A percentile compares a stretch with the other conserved stretches of the same genome.
These are phyloP conservation scores for Xylariales sp. DNA, from an alignment of 2,329 filamentous ascomycete genomes.

Conservation along the genomic window DNA sequence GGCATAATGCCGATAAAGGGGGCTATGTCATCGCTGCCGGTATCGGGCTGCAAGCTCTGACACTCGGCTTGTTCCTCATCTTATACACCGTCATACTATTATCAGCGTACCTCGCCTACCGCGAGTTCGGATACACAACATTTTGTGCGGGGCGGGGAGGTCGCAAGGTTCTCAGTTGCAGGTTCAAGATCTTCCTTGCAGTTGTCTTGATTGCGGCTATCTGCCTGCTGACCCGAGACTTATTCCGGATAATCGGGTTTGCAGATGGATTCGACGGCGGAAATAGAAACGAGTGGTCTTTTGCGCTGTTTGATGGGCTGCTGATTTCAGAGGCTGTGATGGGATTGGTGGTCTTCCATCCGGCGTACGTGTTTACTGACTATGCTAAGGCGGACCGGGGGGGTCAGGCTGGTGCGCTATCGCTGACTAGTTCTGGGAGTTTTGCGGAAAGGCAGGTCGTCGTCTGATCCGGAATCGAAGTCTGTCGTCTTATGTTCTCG, in stretches of 20 bases:
- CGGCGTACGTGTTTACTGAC: slow-evolving; percentile 13
- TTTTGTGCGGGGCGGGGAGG: slow-evolving; percentile 22
- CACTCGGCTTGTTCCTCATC: slow-evolving; percentile 18
- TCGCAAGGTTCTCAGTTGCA: slow-evolving; percentile 19
- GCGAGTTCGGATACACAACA: slow-evolving; percentile 23
- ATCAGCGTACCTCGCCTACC: slow-evolving; percentile 17
- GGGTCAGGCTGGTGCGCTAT: background rate
- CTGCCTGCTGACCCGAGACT: slow-evolving; percentile 21
- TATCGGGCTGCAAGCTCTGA: slow-evolving; percentile 20
- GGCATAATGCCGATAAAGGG: slow-evolving; percentile 13
- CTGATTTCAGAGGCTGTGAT: slow-evolving; percentile 24
- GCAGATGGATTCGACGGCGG: slow-evolving; percentile 20
- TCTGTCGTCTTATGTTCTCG: no score
- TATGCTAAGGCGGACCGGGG: background rate
- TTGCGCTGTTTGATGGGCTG: slow-evolving; percentile 25
- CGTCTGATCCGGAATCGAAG: background rate
- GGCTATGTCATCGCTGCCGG: slow-evolving; percentile 20
- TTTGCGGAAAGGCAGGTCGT: background rate
- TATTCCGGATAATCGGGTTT: slow-evolving; percentile 23
- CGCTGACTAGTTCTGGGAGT: background rate
- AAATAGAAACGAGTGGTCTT: slow-evolving; percentile 21
- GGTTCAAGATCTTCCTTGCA: slow-evolving; percentile 22
- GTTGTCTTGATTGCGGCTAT: slow-evolving; percentile 19
- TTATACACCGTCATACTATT: slow-evolving; percentile 20
- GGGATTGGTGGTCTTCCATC: slow-evolving; percentile 24